Evolutionary conservation across 1,139 yeast genomes (phyloP), one percentile per base, ranked within the genome.

Genomic region (Saccharomyces hybrid): DNA sequence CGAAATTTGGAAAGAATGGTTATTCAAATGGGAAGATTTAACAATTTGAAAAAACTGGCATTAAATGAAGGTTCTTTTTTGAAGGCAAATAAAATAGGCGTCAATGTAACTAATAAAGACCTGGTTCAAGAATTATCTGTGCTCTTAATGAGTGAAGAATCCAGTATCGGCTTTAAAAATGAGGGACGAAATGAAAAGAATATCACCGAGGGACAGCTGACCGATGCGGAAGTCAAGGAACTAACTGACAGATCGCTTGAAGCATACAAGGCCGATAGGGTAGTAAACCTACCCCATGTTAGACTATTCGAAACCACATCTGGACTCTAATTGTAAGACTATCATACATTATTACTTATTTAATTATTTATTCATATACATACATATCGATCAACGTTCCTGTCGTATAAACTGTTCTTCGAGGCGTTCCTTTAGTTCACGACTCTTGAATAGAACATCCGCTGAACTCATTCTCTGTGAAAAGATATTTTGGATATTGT

Each of bases 1-100:
- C 77, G 96, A 58, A 82, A 81, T 56, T 75, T 93, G 56, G 97
- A 90, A 63, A 84, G 83, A 64, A 72, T 90, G 61, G 89, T 93
- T 25, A 91, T 93, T 56, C 93, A 87, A 67, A 76, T 84, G 77
- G 97, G 97, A 4, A 80, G 83, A 54, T 89, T 89, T 71, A 83
- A 82, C 61, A 79, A 78, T 9, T 74, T 83, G 58, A 75, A 74
- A 52, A 75, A 73, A 54, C 59, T 71, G 31, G 70, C 70, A 13
- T 62, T 65, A 30, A 70, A 69, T 56, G 69, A 67, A 53, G 62
- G 66, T 49, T 61, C 67, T 3, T 67, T 67, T 50, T 53, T 68
- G 25, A 59, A 59, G 48, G 61, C 59, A 49, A 58, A 55, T 34
- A 50, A 54, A 14, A 51, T 57, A 3, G 60, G 59, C 2, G 50